Evolutionary conservation across 371 early-diverging fungal genomes (phyloP), one percentile per base, ranked within the genome.

Genomic region (Actinomucor elegans): DNA sequence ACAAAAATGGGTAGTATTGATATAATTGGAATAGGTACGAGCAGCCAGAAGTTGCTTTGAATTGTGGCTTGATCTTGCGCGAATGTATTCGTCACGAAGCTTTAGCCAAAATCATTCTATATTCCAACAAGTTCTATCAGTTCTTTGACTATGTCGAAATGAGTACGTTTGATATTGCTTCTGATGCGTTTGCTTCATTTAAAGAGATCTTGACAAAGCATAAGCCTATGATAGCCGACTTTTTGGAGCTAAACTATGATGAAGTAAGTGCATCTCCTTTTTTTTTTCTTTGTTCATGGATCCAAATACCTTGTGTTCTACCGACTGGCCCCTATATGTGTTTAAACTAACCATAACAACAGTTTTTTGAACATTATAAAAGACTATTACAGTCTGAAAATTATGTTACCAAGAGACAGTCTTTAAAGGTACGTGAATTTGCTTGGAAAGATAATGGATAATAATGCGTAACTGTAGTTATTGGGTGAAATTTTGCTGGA

Each of bases 171-270:
- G 99, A 98, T 77, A 91, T 96, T 42, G 95, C 98, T 8, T 92
- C 92, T 23, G 99, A 98, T 70, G 97, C 99, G 0, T 98, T 98
- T 73, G 95, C 94, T 21, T 96, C 95, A 23, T 97, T 98, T 74
- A 95, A 94, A 76, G 98, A 98, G 66, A 80, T 94, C n/a, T 70
- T 98, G 59, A 95, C 96, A 36, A 87, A 89, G 57, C 97, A 97
- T 75, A 97, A 96, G 67, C 72, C 82, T 15, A 72, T 94, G 62
- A 96, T 96, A 1, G 90, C 94, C 29, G 86, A 88, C 24, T 98
- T 94, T 67, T 72, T 98, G 61, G 90, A 86, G 29, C 69, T 69
- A 20, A 89, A 94, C 73, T 98, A 98, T 68, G 96, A 96, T 51
- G 71, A 74, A 75, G 93, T 90, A 78, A 40, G 49, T 10, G 48